Evolutionary conservation across 1,284 basidiomycete species (phyloP).

Genomic region (Schizopora paradoxa): DNA sequence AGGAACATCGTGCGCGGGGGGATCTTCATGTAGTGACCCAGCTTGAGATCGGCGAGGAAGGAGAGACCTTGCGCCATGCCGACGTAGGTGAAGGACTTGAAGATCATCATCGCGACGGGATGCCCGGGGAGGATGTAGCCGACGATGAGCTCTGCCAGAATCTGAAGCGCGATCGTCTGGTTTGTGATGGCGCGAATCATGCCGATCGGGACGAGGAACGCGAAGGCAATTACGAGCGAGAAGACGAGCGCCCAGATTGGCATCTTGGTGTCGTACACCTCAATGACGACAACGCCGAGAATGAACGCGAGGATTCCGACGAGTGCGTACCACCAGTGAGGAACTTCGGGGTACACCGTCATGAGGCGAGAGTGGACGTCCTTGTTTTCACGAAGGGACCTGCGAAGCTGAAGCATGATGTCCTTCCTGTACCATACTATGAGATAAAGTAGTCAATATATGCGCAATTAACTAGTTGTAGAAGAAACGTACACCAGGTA

Average conservation of each 20-base stretch:
- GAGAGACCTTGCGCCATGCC: slow-evolving; percentile 56
- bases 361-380: slow-evolving; percentile 86
- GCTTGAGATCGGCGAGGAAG: slow-evolving; percentile 63
- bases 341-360: slow-evolving; percentile 75
- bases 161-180: slow-evolving; percentile 60
- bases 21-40: slow-evolving; percentile 75
- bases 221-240: slow-evolving; percentile 46
- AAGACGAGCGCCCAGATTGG: slow-evolving; percentile 74
- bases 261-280: slow-evolving; percentile 63
- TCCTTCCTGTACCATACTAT: slow-evolving; percentile 81
- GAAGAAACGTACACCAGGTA: slow-evolving; percentile 53
- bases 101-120: slow-evolving; percentile 78
- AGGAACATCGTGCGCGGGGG: slow-evolving; percentile 67
- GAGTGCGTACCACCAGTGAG: slow-evolving; percentile 68
- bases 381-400: slow-evolving; percentile 60
- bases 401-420: slow-evolving; percentile 63
- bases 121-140: slow-evolving; percentile 75
- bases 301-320: slow-evolving; percentile 58
- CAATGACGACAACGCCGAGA: slow-evolving; percentile 58
- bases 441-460: slow-evolving; percentile 13
- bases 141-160: slow-evolving; percentile 70
- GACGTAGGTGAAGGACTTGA: slow-evolving; percentile 67
- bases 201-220: slow-evolving; percentile 65
- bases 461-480: no score
- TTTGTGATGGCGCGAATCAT: slow-evolving; percentile 85